A percentile compares a stretch with the other conserved stretches of the same genome.
phyloP scores from a whole-genome alignment of 129 eudicot genomes.

The Escallonia herrerae region DNA sequence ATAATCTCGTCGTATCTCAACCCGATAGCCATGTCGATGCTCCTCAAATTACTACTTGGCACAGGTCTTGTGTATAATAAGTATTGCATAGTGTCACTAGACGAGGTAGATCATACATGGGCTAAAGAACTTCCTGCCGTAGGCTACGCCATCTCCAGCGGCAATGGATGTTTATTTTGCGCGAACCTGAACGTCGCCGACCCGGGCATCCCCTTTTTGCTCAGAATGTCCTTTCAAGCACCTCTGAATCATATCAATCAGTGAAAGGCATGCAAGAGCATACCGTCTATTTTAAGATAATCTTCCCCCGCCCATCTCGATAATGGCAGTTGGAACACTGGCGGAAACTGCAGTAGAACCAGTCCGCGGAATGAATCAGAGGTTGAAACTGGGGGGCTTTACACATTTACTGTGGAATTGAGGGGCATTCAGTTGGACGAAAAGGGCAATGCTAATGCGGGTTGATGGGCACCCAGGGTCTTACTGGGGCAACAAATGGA shows the following conservation, averaged over 20 bases:
- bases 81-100: background rate
- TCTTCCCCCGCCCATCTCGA: conserved; percentile 50
- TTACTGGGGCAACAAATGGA: conserved; percentile 42
- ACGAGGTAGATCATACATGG: conserved; percentile 39
- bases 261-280: conserved; percentile 21
- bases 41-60: no score
- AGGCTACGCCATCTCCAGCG: conserved; percentile 33
- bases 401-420: conserved; percentile 8
- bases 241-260: conserved; percentile 28
- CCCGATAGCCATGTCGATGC: no score
- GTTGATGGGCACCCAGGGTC: conserved; percentile 51
- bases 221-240: conserved; percentile 26
- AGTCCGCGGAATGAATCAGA: conserved; percentile 15
- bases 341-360: conserved; percentile 39
- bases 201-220: conserved; percentile 19
- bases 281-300: conserved; percentile 30
- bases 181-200: conserved; percentile 28
- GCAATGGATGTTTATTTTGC: conserved; percentile 46
- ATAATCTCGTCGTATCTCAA: no score
- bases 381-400: background rate
- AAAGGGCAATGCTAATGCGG: conserved; percentile 35
- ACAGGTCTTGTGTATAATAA: no score
- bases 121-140: conserved; percentile 23
- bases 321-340: conserved; percentile 43
- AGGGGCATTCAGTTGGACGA: conserved; percentile 23